Conservation (phyloP, 179 eudicot species). For the Drosera spatulata region DNA sequence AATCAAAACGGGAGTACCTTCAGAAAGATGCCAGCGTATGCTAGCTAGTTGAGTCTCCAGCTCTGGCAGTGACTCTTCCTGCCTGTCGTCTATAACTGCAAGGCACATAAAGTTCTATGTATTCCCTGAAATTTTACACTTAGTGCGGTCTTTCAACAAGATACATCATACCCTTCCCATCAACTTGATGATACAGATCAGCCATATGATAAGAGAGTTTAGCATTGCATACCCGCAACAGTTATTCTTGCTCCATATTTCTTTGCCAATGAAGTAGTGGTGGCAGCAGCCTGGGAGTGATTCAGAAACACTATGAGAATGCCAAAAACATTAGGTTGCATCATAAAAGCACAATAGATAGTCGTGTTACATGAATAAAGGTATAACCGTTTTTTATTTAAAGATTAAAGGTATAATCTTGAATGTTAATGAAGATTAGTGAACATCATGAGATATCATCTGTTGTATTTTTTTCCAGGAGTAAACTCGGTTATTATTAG, state of each 20-base stretch:
- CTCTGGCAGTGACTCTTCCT: constrained; percentile 57
- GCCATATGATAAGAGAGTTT: neutral
- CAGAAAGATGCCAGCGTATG: constrained; percentile 84
- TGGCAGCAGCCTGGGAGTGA: constrained; percentile 63
- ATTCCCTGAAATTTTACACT: constrained; percentile 11
- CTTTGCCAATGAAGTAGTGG: constrained; percentile 87
- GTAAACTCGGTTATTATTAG: no score
- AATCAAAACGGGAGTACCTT: constrained; percentile 36
- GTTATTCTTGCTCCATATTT: constrained; percentile 96
- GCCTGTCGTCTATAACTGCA: constrained; percentile 83
- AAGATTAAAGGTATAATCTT: no score
- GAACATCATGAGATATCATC: no score
- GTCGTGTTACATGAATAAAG: no score
- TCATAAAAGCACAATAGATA: no score
- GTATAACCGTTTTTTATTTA: no score
- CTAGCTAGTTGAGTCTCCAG: constrained; percentile 72
- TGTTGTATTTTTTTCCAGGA: no score
- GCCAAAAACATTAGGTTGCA: no score
- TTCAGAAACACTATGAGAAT: neutral
- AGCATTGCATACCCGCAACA: constrained; percentile 61
- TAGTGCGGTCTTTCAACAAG: neutral
- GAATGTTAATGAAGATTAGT: no score
- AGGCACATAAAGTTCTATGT: constrained; percentile 10
- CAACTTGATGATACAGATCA: neutral
- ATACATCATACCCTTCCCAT: constrained; percentile 5